Percentiles rank a stretch among this genome's conserved stretches.
These are phyloP conservation scores for Porogramme epimiltina DNA, from an alignment of 1,284 basidiomycete genomes.

Conservation along the genomic window DNA sequence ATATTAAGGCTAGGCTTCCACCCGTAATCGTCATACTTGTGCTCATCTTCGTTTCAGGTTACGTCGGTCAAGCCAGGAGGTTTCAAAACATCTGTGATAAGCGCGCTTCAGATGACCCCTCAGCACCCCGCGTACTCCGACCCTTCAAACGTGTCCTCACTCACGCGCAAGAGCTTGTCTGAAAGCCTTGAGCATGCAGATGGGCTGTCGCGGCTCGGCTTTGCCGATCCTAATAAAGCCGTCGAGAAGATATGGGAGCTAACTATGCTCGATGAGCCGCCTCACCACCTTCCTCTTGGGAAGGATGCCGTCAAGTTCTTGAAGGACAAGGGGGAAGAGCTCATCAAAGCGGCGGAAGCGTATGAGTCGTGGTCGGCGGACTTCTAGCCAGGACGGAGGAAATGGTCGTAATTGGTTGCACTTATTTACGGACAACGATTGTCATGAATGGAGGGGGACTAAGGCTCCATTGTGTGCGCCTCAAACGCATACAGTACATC, in stretches of 20 bases:
- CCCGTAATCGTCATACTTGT: background rate
- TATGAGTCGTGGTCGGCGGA: no score
- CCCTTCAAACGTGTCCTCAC: background rate
- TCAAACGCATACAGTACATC: no score
- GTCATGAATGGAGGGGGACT: no score
- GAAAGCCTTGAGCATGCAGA: background rate
- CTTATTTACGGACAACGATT: no score
- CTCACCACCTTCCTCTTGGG: conserved; percentile 14
- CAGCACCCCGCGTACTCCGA: conserved; percentile 19
- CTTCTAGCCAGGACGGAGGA: no score
- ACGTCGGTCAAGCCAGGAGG: conserved; percentile 15
- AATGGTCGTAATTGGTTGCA: background rate
- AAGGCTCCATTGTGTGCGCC: no score
- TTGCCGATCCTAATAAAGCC: conserved; percentile 2
- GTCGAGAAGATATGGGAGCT: conserved; percentile 2
- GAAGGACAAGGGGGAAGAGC: background rate
- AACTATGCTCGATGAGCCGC: conserved; percentile 21
- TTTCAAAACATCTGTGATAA: conserved; percentile 11
- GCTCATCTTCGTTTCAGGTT: conserved; percentile 1
- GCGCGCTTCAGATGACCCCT: background rate
- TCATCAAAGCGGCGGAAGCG: background rate
- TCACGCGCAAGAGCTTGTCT: background rate
- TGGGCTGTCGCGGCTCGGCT: background rate
- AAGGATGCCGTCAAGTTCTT: background rate
- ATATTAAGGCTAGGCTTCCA: conserved; percentile 30